Percentiles rank a stretch among this genome's conserved stretches.
phyloP scores from a whole-genome alignment of 2,329 filamentous ascomycete species.

The Dothideomycetidae sp. region DNA sequence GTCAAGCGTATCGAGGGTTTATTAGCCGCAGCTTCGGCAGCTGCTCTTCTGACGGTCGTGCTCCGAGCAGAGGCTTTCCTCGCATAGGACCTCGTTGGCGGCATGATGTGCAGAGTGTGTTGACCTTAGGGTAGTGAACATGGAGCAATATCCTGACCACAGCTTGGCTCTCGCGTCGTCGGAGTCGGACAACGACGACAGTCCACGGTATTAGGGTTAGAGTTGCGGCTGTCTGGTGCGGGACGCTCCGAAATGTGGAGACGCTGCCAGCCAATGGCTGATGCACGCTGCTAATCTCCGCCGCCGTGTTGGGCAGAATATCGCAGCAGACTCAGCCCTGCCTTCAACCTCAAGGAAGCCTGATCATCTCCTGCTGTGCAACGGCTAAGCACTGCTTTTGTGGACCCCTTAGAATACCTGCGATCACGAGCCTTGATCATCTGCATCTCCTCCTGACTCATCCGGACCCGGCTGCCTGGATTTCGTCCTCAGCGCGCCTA shows the following conservation, averaged over 20 bases:
- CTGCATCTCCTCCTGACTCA: not conserved
- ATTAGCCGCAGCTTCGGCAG: slow-evolving; percentile 27
- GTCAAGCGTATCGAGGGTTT: slow-evolving; percentile 34
- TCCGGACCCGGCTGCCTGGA: too few species aligned
- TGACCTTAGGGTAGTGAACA: too few species aligned
- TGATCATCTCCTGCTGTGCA: too few species aligned
- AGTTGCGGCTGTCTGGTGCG: too few species aligned
- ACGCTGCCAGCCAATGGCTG: slow-evolving; percentile 3
- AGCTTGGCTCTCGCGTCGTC: too few species aligned
- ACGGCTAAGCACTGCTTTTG: too few species aligned
- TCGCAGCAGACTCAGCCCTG: not conserved
- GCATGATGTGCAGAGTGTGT: slow-evolving; percentile 16
- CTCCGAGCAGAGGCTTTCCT: slow-evolving; percentile 23
- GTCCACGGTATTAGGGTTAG: too few species aligned
- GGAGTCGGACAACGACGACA: too few species aligned
- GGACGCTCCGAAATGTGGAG: too few species aligned
- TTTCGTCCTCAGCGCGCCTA: too few species aligned
- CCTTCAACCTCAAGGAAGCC: not conserved
- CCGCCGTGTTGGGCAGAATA: not conserved
- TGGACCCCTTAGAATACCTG: not conserved
- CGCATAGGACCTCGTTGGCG: slow-evolving; percentile 21
- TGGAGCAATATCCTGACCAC: too few species aligned
- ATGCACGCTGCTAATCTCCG: slow-evolving; percentile 1
- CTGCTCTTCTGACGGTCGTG: slow-evolving; percentile 20
- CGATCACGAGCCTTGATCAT: not conserved